Evolutionary conservation across 1,284 basidiomycete species (phyloP).

Genomic region (Sporisorium graminicola): DNA sequence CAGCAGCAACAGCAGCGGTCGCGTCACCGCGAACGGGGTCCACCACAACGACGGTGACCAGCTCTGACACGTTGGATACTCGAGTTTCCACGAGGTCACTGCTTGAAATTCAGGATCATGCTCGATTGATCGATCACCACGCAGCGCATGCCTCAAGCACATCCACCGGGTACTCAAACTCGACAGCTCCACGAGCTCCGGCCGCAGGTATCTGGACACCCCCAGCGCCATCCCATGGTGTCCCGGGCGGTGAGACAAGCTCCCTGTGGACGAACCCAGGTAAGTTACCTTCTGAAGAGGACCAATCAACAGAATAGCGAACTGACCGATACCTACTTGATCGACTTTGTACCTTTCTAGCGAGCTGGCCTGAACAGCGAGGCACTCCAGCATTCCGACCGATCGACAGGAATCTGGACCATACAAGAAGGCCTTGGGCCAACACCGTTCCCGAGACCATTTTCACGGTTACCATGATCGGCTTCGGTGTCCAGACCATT

Average conservation of each 20-base stretch:
- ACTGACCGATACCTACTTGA: too few relatives aligned
- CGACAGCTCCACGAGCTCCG: constrained; percentile 5
- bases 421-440: constrained; percentile 16
- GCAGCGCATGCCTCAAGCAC: constrained; percentile 5
- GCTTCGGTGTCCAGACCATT: constrained; percentile 19
- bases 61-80: too few relatives aligned
- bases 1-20: constrained; percentile 8
- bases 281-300: constrained; percentile 4
- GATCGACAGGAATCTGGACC: constrained; percentile 11
- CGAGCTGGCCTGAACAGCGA: constrained; percentile 16
- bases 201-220: constrained; percentile 15
- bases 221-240: constrained; percentile 11
- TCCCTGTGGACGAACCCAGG: constrained; percentile 18
- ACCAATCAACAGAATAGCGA: background rate
- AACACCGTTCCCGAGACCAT: constrained; percentile 17
- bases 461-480: constrained; percentile 23
- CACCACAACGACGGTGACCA: background rate
- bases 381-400: constrained; percentile 19
- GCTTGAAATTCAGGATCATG: constrained; percentile 17
- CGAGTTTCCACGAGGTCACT: too few relatives aligned
- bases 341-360: background rate
- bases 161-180: background rate
- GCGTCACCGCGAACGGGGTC: too few relatives aligned
- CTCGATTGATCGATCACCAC: constrained; percentile 20
- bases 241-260: constrained; percentile 2